A percentile compares a stretch with the other conserved stretches of the same genome.
phyloP scores from a whole-genome alignment of 164 flowering plant genomes.

The Euptelea pleiosperma region DNA sequence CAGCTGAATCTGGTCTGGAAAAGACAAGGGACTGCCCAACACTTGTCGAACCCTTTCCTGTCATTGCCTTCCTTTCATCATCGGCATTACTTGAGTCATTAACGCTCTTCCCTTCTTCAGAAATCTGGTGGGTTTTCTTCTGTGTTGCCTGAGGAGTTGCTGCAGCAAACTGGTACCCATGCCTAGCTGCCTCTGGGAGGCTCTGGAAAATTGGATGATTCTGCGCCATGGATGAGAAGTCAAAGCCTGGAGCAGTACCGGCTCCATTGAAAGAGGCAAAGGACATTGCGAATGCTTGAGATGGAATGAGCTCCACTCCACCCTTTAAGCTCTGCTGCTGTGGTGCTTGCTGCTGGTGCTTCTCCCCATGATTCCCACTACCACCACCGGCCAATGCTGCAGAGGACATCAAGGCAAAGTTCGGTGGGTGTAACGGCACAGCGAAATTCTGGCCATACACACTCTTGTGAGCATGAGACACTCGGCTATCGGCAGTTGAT shows the following conservation, averaged over 20 bases:
- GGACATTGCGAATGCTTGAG: constrained; percentile 82
- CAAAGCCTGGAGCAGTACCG: constrained; percentile 49
- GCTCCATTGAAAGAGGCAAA: constrained; percentile 62
- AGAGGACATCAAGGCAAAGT: constrained; percentile 64
- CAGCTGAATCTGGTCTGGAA: constrained; percentile 52
- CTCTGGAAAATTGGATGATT: constrained; percentile 64
- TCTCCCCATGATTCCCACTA: constrained; percentile 35
- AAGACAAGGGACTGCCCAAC: constrained; percentile 63
- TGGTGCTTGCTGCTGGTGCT: constrained; percentile 37
- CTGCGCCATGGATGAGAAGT: constrained; percentile 63
- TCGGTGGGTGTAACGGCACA: constrained; percentile 55
- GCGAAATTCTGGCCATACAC: constrained; percentile 61
- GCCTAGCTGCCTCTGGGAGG: constrained; percentile 66
- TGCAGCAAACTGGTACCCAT: constrained; percentile 51
- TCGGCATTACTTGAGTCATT: constrained; percentile 39
- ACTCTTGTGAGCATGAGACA: constrained; percentile 46
- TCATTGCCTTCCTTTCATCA: constrained; percentile 50
- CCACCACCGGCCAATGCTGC: constrained; percentile 32
- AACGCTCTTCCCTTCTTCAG: constrained; percentile 55
- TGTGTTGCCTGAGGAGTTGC: constrained; percentile 51
- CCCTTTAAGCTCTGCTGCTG: constrained; percentile 47
- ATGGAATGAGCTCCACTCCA: constrained; percentile 52
- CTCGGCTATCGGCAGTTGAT: constrained; percentile 65
- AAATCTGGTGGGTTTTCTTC: constrained; percentile 42
- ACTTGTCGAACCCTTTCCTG: constrained; percentile 30